Conservation (phyloP, 805 yeast species). For the Brettanomyces naardenensis region DNA sequence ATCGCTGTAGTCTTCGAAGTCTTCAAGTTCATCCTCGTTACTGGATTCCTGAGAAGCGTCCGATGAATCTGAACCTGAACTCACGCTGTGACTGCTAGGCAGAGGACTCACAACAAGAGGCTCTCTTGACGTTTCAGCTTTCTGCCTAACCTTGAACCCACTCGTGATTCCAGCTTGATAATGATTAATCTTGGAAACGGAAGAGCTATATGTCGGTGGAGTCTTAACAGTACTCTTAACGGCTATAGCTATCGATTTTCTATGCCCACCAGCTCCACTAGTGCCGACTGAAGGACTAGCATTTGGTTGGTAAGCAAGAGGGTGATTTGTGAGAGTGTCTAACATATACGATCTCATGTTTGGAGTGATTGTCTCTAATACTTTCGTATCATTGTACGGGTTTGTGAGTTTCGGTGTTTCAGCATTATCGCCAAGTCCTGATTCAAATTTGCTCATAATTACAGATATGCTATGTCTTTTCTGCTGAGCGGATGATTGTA, state of each 20-base stretch:
- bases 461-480: slow-evolving; percentile 19
- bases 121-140: too few relatives aligned
- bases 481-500: slow-evolving; percentile 7
- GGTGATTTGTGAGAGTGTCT: background rate
- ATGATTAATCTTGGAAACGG: slow-evolving; percentile 16
- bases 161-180: too few relatives aligned
- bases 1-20: too few relatives aligned
- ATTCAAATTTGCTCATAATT: slow-evolving; percentile 5
- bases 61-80: too few relatives aligned
- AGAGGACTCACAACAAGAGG: too few relatives aligned
- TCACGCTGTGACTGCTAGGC: too few relatives aligned
- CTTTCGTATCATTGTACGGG: slow-evolving; percentile 22
- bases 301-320: slow-evolving; percentile 1
- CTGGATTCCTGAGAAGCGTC: too few relatives aligned
- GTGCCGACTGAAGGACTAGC: background rate
- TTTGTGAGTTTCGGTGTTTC: slow-evolving; percentile 13
- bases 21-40: too few relatives aligned
- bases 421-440: background rate
- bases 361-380: slow-evolving; percentile 21
- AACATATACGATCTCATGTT: slow-evolving; percentile 6
- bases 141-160: too few relatives aligned
- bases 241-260: slow-evolving; percentile 13
- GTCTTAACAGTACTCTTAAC: slow-evolving; percentile 3
- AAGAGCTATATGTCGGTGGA: slow-evolving; percentile 12
- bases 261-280: background rate